These are phyloP conservation scores for Saccharomycopsis hybrid DNA, from an alignment of 1,139 yeast species.

Conservation along the genomic window DNA sequence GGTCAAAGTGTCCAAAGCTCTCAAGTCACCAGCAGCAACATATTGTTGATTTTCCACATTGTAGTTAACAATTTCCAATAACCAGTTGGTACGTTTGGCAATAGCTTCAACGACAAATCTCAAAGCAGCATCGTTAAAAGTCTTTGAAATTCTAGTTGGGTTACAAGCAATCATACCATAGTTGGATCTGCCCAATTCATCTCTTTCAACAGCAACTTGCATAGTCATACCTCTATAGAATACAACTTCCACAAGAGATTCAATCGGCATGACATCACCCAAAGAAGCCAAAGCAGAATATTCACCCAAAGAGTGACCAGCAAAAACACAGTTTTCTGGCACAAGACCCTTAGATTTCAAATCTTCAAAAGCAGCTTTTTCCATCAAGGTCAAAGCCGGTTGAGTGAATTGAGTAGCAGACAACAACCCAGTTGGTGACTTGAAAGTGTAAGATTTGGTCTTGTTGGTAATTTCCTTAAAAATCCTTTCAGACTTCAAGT, in stretches of 20 bases:
- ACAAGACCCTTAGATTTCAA: constrained; percentile 93
- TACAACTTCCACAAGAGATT: constrained; percentile 94
- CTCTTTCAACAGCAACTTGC: constrained; percentile 99
- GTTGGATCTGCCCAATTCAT: constrained; percentile 88
- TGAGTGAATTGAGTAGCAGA: constrained; percentile 99
- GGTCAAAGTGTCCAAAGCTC: constrained; percentile 88
- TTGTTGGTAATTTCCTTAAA: constrained; percentile 83
- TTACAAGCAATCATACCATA: constrained; percentile 99
- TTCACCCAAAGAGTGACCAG: constrained; percentile 99
- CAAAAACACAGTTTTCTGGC: constrained; percentile 89
- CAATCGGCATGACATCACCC: constrained; percentile 98
- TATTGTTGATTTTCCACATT: constrained; percentile 98
- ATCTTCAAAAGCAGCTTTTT: constrained; percentile 97
- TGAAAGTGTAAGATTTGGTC: constrained; percentile 82
- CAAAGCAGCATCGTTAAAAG: constrained; percentile 89
- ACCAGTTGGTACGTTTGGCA: constrained; percentile 78
- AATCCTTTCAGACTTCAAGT: constrained; percentile 83
- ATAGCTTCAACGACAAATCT: constrained; percentile 93
- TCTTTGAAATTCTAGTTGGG: constrained; percentile 85
- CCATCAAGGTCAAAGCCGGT: constrained; percentile 98
- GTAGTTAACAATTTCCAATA: constrained; percentile 95
- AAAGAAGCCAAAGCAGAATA: constrained; percentile 95
- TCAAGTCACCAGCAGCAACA: constrained; percentile 96
- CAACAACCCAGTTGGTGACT: constrained; percentile 88
- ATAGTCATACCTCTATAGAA: constrained; percentile 99